A percentile compares a stretch with the other conserved stretches of the same genome.
phyloP scores from a whole-genome alignment of 331 rosid species.

The Stylosanthes scabra region DNA sequence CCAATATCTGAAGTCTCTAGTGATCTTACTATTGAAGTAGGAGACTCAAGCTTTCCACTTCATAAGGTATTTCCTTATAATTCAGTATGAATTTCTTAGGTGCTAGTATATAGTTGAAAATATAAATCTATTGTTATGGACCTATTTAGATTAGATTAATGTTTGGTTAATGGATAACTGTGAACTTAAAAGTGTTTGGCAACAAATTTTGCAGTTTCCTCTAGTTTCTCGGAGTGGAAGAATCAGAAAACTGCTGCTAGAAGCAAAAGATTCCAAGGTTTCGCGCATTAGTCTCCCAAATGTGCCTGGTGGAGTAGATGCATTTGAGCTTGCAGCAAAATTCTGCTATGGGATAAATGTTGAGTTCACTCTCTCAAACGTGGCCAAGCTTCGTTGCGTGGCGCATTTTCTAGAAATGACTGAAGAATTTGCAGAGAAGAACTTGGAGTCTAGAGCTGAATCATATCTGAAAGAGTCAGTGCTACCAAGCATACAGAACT shows the following conservation, averaged over 20 bases:
- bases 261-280: conserved; percentile 81
- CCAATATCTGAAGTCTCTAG: conserved; percentile 97
- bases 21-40: conserved; percentile 87
- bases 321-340: conserved; percentile 89
- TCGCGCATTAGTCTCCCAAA: conserved; percentile 60
- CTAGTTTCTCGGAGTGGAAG: conserved; percentile 86
- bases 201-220: conserved; percentile 74
- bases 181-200: conserved; percentile 29
- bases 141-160: too few relatives aligned
- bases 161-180: too few relatives aligned
- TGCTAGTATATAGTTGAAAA: too few relatives aligned
- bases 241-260: conserved; percentile 75
- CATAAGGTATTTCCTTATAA: conserved; percentile 70
- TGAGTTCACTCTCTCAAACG: conserved; percentile 76
- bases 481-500: conserved; percentile 68
- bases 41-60: conserved; percentile 83
- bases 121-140: too few relatives aligned
- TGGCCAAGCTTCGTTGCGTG: conserved; percentile 76
- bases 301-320: conserved; percentile 91
- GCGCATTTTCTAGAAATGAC: conserved; percentile 90
- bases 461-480: conserved; percentile 72
- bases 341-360: conserved; percentile 86
- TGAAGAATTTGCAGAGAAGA: conserved; percentile 82
- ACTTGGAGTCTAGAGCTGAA: conserved; percentile 72
- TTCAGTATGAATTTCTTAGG: conserved; percentile 15